Base-by-base conservation (phyloP, 495 filamentous ascomycete genomes). In the Xylaria grammica region DNA sequence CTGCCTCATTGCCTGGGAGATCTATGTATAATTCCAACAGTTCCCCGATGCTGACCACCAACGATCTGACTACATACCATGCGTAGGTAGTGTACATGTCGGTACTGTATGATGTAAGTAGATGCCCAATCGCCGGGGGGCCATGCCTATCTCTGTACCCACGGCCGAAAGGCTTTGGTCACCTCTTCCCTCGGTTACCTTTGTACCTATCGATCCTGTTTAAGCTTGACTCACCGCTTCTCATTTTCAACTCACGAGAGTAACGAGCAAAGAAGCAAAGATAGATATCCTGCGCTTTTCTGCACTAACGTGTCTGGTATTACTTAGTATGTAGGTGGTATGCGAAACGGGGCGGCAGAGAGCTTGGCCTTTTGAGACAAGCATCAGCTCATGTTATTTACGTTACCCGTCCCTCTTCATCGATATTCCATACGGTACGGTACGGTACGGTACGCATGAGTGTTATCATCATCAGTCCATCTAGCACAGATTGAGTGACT, bases 31-130 rank as follows among this genome's bases (percentile, higher is more conserved):
- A 24, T 45, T 45, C 38, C 17, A 20, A 20, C 26, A 58, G 54
- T 11, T 45, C 45, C 38, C 17, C 26, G 26, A 22, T 32, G 54
- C 54, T 58, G 54, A 58, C 54, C 54, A 58, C 54, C 54, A 58
- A 32, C 54, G 24, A 45, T 45, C 42, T 59, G 42, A 59, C 40
- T 48, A 36, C 56, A 48, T 59, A 24, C 42, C 19, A 15, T 42
- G 17, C 40, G 7, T 42, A 42, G 8, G 40, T n/a, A n/a, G n/a
- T n/a, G n/a, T 42, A 42, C 15, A 17, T 42, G 19, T 17, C 17
- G 26, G 36, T 22, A 4, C 9, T 10, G 53, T 30, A 32, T 45
- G 38, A 58, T 58, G 55, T 58, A 46, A 22, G 38, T 45, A 46
- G 40, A 26, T 46, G 44, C 56, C n/a, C 26, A 59, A 30, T 24